phyloP scores from a whole-genome alignment of 805 yeast species.

The Wickerhamiella galacta region DNA sequence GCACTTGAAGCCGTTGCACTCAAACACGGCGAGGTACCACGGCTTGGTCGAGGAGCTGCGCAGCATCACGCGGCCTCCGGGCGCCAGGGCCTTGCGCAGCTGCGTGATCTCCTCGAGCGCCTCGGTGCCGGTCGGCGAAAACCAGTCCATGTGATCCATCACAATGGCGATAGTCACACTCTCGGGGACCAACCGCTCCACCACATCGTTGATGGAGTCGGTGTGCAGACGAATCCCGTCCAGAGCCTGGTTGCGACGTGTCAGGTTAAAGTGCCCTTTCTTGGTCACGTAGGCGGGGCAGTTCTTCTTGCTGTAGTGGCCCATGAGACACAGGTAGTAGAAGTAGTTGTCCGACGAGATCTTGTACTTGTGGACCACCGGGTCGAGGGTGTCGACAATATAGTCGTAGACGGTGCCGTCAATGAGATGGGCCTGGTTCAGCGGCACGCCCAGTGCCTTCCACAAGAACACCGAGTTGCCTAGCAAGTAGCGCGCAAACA shows the following conservation, averaged over 20 bases:
- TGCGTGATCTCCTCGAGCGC: conserved; percentile 53
- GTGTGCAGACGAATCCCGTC: conserved; percentile 65
- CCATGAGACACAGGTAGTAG: conserved; percentile 51
- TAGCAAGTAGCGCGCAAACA: conserved; percentile 47
- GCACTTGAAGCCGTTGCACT: conserved; percentile 48
- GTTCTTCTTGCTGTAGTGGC: conserved; percentile 40
- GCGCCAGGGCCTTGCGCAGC: conserved; percentile 40
- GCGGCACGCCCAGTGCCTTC: conserved; percentile 84
- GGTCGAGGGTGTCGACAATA: conserved; percentile 64
- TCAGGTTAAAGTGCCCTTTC: conserved; percentile 37
- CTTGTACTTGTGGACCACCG: conserved; percentile 45
- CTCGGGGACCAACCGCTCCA: conserved; percentile 42
- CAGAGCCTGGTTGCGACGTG: conserved; percentile 33
- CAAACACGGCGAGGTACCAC: conserved; percentile 62
- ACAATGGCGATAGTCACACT: conserved; percentile 62
- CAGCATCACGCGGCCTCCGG: conserved; percentile 58
- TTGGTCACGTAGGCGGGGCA: conserved; percentile 63
- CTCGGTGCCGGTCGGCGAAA: conserved; percentile 45
- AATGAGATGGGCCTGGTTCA: conserved; percentile 70
- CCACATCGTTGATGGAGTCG: conserved; percentile 60
- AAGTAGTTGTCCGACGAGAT: conserved; percentile 61
- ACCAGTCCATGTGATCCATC: conserved; percentile 93
- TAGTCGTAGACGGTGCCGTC: conserved; percentile 54
- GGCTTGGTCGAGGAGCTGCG: conserved; percentile 61
- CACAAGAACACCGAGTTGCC: conserved; percentile 78